These are phyloP conservation scores for Nannizziopsis barbatae DNA, from an alignment of 2,329 filamentous ascomycete species.

Conservation along the genomic window DNA sequence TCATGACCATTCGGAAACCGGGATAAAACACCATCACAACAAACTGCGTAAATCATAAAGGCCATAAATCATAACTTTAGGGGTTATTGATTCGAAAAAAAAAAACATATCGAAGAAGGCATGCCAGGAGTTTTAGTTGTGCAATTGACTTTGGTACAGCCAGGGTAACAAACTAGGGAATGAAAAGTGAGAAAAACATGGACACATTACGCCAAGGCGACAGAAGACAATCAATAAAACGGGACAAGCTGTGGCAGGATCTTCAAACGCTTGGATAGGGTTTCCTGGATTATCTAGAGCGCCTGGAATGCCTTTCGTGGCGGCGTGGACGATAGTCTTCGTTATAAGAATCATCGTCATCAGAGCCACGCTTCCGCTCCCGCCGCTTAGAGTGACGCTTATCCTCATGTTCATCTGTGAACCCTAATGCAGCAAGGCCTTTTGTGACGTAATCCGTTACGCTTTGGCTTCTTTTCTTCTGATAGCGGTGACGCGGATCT, in stretches of 20 bases:
- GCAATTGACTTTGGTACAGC: too few relatives aligned
- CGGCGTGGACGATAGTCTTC: slow-evolving; percentile 31
- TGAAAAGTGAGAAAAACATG: neutral
- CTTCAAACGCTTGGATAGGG: neutral
- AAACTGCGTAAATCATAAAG: too few relatives aligned
- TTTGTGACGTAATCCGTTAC: slow-evolving; percentile 36
- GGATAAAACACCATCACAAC: too few relatives aligned
- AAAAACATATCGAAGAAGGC: too few relatives aligned
- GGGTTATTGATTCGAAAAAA: too few relatives aligned
- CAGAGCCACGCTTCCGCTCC: slow-evolving; percentile 24
- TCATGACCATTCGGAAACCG: too few relatives aligned
- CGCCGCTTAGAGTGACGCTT: slow-evolving; percentile 17
- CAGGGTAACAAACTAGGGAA: too few relatives aligned
- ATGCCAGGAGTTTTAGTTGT: too few relatives aligned
- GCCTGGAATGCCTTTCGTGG: slow-evolving; percentile 13
- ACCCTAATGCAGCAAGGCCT: slow-evolving; percentile 36
- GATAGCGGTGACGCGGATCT: slow-evolving; percentile 43
- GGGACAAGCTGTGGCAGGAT: neutral
- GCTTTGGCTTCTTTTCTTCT: slow-evolving; percentile 36
- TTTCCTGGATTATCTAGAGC: neutral
- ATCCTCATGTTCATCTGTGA: slow-evolving; percentile 22
- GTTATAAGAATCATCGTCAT: slow-evolving; percentile 25
- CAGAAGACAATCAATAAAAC: neutral
- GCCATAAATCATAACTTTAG: too few relatives aligned
- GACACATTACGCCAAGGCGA: neutral